Conservation (phyloP, 352 stramenopile species). For the Thalassiosira sp. region DNA sequence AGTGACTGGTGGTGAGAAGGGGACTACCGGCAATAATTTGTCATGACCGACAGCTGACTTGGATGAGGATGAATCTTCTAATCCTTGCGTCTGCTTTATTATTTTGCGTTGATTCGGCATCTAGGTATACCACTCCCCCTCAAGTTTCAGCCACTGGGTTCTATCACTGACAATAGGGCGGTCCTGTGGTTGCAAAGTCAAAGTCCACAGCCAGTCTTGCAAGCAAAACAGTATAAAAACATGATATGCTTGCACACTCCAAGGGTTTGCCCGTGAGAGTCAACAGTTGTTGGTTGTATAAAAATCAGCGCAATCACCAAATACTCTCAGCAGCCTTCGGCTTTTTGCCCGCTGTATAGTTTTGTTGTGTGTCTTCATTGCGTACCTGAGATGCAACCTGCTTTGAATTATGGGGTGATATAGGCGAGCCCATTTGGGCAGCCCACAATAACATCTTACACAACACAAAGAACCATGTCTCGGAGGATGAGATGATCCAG, state of each 20-base stretch:
- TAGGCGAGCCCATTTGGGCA: neutral
- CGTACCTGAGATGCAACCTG: neutral
- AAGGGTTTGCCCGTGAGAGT: conserved; percentile 26
- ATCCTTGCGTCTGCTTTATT: too few species aligned
- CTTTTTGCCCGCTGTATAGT: too few species aligned
- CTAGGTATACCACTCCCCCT: too few species aligned
- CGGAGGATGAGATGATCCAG: neutral
- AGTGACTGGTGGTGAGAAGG: too few species aligned
- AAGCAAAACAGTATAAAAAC: conserved; percentile 29
- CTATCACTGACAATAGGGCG: conserved; percentile 12
- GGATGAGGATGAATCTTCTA: too few species aligned
- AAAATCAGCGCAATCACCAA: conserved; percentile 11
- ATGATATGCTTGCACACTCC: neutral
- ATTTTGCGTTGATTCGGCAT: too few species aligned
- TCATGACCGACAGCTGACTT: too few species aligned
- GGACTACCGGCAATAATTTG: too few species aligned
- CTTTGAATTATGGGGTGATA: neutral
- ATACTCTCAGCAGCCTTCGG: conserved; percentile 16
- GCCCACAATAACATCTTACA: neutral
- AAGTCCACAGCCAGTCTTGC: conserved; percentile 26
- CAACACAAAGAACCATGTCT: neutral
- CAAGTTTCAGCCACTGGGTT: too few species aligned
- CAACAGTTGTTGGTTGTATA: conserved; percentile 7
- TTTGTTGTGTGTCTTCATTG: conserved; percentile 21
- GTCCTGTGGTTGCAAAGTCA: conserved; percentile 30